Base-by-base conservation (phyloP, 2,329 filamentous ascomycete genomes). In the Chaetomium sp. region DNA sequence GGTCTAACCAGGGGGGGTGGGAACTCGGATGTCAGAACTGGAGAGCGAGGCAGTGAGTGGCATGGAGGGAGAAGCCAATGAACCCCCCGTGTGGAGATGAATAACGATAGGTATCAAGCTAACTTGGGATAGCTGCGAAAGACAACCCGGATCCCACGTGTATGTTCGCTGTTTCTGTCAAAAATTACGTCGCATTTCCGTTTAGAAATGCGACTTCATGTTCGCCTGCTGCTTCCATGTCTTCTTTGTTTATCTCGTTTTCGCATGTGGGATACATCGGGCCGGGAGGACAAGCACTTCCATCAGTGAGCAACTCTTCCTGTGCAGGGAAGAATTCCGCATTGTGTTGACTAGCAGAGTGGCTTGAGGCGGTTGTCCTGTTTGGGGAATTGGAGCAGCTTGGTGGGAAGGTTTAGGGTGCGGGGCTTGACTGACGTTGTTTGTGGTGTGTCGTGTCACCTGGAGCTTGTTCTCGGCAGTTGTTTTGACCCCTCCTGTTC, bases 401-500 rank as follows among this genome's bases (percentile, higher is more conserved):
- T 27, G 35, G 21, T 23, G 25, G 27, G 31, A 38, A 38, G 10
- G n/a, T 56, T 21, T 4, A 9, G 25, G 35, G 45, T 60, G 57
- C 57, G 57, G 57, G 57, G 57, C 42, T 23, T n/a, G 45, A 21
- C 42, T 5, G 13, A 23, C 53, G 21, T 4, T 7, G 27, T 38
- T 19, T 16, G 19, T 47, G 42, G n/a, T 47, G 35, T 55, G 23
- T 42, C 27, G 54, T 33, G 33, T n/a, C n/a, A n/a, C n/a, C n/a
- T n/a, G n/a, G n/a, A n/a, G 53, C 7, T 10, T 35, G 42, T 29
- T 33, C 27, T 70, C 69, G 69, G 69, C 69, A 69, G 66, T 70
- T 70, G 67, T 63, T 70, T 33, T 69, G 49, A 51, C 13, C 13
- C 57, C 57, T 25, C 27, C 12, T 6, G 49, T 6, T 57, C 16